Base-by-base conservation (phyloP, 345 rosid species). In the Salix exigua region DNA sequence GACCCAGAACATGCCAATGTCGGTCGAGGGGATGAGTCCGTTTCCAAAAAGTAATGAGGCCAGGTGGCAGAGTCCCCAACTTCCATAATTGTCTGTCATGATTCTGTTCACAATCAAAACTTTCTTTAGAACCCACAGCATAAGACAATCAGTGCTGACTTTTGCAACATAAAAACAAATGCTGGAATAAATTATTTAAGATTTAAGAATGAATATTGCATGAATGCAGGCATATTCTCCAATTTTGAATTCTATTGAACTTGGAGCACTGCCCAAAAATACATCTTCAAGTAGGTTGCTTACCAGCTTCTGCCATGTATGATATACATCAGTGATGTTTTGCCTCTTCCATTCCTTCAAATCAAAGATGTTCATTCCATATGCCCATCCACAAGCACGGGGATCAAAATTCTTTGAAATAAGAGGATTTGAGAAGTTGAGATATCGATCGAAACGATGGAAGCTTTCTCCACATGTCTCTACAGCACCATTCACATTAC, bases 351-450 rank as follows among this genome's bases (percentile, higher is more conserved):
- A 96, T 81, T 93, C 88, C 28, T 85, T 85, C 85, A 96, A 85
- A 85, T 96, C 98, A 81, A 96, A 93, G 35, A 96, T 74, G 72
- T 96, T 96, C 99, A 96, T 96, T 73, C 99, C 99, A 73, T 93
- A 96, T 14, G 99, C 98, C 99, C 99, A 96, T 75, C 99, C 99
- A 86, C 99, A 96, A 79, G 99, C 97, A 73, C 77, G 97, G 12
- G 99, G 95, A 61, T 93, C 88, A 63, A 96, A 96, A 80, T 90
- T 92, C 84, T 87, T 91, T 77, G 97, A 84, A 75, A 96, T 93
- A 40, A 90, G 90, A 71, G 98, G 98, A 88, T 96, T 87, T 72
- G 99, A 93, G 87, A 96, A 96, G 87, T 96, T 96, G 75, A 96
- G 99, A 82, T 96, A 96, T 23, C 96, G 89, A 85, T 96, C 98